Evolutionary conservation across 148 eudicot species (phyloP).

Genomic region (Rhododendron ovatum): DNA sequence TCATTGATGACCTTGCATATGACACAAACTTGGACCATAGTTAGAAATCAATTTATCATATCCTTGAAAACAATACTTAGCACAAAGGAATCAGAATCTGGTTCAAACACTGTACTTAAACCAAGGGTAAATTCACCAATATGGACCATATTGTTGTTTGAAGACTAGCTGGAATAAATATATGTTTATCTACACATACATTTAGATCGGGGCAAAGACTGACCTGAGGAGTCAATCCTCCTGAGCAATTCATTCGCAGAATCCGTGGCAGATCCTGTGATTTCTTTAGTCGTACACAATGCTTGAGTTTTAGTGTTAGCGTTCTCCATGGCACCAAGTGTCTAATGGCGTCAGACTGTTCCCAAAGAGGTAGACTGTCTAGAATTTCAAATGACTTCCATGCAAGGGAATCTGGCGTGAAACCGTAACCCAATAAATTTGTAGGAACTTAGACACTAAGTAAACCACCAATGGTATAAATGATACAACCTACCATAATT

Average conservation of each 20-base stretch:
- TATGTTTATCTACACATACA: no score
- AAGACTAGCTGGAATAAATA: neutral
- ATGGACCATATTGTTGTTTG: neutral
- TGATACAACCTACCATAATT: no score
- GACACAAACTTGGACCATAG: neutral
- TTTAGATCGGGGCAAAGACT: neutral
- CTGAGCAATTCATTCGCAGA: neutral
- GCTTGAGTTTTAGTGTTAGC: neutral
- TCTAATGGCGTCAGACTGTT: neutral
- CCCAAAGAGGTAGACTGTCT: neutral
- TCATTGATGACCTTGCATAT: neutral
- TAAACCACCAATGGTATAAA: neutral
- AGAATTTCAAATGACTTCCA: neutral
- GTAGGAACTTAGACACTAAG: neutral
- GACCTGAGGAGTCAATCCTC: neutral
- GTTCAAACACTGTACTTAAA: no score
- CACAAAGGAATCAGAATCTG: no score
- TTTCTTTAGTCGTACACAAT: neutral
- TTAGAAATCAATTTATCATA: neutral
- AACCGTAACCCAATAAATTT: neutral
- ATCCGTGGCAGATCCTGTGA: neutral
- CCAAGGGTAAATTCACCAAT: no score
- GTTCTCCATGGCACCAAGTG: neutral
- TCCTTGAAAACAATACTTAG: neutral
- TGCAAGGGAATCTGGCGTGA: neutral